These are phyloP conservation scores for Aureobasidium sp. DNA, from an alignment of 2,329 filamentous ascomycete species.

Conservation along the genomic window DNA sequence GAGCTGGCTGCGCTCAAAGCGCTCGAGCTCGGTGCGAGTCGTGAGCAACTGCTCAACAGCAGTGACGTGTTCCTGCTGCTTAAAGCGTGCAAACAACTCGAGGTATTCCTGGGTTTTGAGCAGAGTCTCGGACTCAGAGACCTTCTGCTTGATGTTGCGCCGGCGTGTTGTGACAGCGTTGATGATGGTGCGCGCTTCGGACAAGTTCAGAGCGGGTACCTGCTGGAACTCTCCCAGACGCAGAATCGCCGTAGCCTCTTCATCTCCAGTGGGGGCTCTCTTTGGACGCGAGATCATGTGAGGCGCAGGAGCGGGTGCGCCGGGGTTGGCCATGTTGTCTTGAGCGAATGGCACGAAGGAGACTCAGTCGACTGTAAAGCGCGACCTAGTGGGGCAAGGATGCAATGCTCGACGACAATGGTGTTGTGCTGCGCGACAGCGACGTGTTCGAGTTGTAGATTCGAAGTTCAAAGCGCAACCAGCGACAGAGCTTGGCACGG, in stretches of 20 bases:
- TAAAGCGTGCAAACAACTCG: constrained; percentile 91
- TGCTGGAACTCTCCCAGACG: constrained; percentile 90
- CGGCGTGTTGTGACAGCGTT: constrained; percentile 58
- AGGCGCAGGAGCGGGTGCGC: constrained; percentile 18
- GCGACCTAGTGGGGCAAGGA: background rate
- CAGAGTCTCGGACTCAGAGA: constrained; percentile 48
- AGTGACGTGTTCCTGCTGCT: constrained; percentile 88
- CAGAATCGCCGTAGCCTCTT: constrained; percentile 75
- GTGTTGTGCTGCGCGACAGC: background rate
- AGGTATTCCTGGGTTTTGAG: constrained; percentile 88
- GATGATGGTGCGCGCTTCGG: constrained; percentile 85
- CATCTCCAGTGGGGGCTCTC: constrained; percentile 66
- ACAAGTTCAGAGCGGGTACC: constrained; percentile 85
- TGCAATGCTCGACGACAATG: background rate
- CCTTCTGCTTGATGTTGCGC: constrained; percentile 16
- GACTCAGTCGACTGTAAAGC: background rate
- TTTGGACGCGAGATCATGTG: constrained; percentile 49
- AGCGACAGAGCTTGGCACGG: background rate
- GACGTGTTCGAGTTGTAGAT: background rate
- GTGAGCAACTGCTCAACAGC: constrained; percentile 78
- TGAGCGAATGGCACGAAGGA: background rate
- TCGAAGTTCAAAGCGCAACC: background rate
- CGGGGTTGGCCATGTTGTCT: constrained; percentile 26
- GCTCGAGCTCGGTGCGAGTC: constrained; percentile 56
- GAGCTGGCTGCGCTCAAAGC: constrained; percentile 89